Evolutionary conservation across 176 grass and related monocot genomes (phyloP).

Genomic region (Thalia dealbata): DNA sequence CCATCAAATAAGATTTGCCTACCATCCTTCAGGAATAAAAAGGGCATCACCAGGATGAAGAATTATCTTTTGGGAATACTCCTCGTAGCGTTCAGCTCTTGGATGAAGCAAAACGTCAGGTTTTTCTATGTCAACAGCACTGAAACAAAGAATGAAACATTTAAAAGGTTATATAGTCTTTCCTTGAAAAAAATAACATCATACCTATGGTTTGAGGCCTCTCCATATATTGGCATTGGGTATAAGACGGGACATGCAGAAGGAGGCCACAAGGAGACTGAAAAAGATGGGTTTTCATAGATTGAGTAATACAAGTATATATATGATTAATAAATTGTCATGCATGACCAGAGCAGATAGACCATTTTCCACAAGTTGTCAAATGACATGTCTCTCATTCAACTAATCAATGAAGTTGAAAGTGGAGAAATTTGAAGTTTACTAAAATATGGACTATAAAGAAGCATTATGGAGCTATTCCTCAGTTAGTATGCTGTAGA

Average conservation of each 20-base stretch:
- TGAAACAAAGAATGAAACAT: constrained; percentile 20
- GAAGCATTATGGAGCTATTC: not conserved
- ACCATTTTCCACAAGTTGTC: not conserved
- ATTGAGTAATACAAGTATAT: not conserved
- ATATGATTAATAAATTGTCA: not conserved
- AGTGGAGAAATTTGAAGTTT: not conserved
- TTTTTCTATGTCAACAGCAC: constrained; percentile 59
- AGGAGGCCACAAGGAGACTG: constrained; percentile 84
- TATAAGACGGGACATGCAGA: constrained; percentile 66
- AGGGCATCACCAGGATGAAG: constrained; percentile 65
- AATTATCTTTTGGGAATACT: constrained; percentile 60
- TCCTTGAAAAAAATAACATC: not conserved
- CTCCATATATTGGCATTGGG: constrained; percentile 89
- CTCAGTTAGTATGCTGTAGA: not conserved
- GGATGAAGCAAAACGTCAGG: constrained; percentile 53
- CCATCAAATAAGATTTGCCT: constrained; percentile 2
- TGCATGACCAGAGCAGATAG: not conserved
- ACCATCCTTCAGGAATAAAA: constrained; percentile 99
- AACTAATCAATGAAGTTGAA: not conserved
- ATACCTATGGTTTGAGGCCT: constrained; percentile 98
- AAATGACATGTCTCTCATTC: not conserved
- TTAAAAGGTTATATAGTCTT: not conserved
- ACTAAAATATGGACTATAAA: not conserved
- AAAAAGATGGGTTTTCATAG: constrained; percentile 1
- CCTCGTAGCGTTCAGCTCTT: constrained; percentile 59